Conservation (phyloP, 805 yeast species). For the Vanderwaltozyma yarrowii region DNA sequence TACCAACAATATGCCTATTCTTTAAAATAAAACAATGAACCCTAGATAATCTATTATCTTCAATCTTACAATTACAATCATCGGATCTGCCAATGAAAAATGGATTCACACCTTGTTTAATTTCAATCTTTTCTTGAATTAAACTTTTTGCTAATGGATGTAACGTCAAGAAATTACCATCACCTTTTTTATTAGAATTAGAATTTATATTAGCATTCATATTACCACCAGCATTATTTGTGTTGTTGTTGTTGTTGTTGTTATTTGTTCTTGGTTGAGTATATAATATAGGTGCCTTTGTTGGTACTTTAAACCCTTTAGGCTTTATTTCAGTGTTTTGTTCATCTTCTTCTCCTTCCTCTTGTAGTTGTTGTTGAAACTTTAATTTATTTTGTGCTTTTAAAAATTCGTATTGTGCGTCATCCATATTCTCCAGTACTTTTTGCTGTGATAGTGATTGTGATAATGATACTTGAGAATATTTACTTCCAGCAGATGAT, state of each 20-base stretch:
- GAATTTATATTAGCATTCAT: neutral
- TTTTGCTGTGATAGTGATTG: constrained; percentile 64
- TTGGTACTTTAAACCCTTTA: constrained; percentile 24
- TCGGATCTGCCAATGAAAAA: constrained; percentile 67
- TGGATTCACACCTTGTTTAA: constrained; percentile 59
- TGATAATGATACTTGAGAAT: constrained; percentile 46
- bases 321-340: constrained; percentile 3
- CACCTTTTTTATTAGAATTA: constrained; percentile 13
- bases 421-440: constrained; percentile 30
- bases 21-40: constrained; percentile 65
- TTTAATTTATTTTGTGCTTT: constrained; percentile 16
- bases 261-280: constrained; percentile 19
- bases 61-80: constrained; percentile 48
- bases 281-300: constrained; percentile 18
- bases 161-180: constrained; percentile 55
- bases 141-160: constrained; percentile 41
- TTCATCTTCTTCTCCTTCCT: constrained; percentile 5
- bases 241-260: constrained; percentile 4
- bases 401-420: constrained; percentile 23
- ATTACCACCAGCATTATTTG: too few species aligned
- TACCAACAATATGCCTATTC: constrained; percentile 51
- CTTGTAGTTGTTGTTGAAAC: constrained; percentile 8
- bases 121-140: constrained; percentile 37
- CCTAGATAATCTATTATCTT: constrained; percentile 74
- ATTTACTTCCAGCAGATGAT: neutral